Base-by-base conservation (phyloP, 1,284 basidiomycete genomes). In the Rugosomyces carneus region DNA sequence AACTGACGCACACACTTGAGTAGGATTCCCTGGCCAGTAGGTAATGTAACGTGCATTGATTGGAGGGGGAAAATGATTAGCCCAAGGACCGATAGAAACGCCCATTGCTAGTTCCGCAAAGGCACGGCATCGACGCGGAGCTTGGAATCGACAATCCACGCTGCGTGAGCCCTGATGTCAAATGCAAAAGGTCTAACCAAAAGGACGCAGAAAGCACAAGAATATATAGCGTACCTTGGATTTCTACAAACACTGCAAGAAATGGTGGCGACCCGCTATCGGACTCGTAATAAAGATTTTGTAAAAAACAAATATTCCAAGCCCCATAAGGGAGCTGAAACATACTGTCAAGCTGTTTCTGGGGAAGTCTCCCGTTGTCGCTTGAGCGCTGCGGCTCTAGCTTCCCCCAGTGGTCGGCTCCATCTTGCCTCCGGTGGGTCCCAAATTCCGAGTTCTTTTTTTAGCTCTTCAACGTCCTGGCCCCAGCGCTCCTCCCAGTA, bases 401-500 rank as follows among this genome's bases (percentile, higher is more conserved):
- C 78, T 60, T 81, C 79, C 32, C 60, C 71, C 43, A 81, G 62
- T 20, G 80, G 76, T 54, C 72, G 78, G 42, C 74, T 68, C 82
- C 81, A 84, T 49, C 67, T 69, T n/a, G 78, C 72, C 47, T 73
- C 68, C 3, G 86, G 85, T 29, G 84, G 78, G 59, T 88, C 80
- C 80, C 80, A 86, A 35, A 94, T 76, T n/a, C 92, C 89, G 15
- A 95, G 70, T 59, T 93, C 88, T 50, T 65, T 71, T 64, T 89
- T 86, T 66, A 97, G 73, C 45, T 91, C 84, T 1, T 78, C 78
- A 3, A 95, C 67, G 47, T 89, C 76, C 64, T 90, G 84, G 46
- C 82, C 81, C 94, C 94, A 99, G 49, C 93, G 71, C 63, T 92
- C 76, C 67, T 99, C 95, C 96, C 95, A 99, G 59, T 94, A 93